Conservation (phyloP, 1,284 basidiomycete species). For the Phellopilus nigrolimitatus region DNA sequence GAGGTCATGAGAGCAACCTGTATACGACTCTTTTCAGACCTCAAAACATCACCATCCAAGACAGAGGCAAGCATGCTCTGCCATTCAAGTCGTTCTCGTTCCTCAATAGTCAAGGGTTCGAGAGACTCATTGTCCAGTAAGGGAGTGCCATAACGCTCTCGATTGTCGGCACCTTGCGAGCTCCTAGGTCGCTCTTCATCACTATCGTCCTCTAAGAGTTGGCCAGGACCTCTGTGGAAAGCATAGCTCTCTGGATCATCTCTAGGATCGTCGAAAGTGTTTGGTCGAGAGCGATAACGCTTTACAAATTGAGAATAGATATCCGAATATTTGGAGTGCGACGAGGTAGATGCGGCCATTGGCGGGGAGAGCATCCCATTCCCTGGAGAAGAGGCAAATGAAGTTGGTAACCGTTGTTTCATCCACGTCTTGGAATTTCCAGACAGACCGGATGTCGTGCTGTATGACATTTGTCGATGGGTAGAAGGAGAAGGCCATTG, state of each 20-base stretch:
- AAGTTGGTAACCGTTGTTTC: constrained; percentile 14
- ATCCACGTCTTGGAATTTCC: constrained; percentile 5
- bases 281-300: constrained; percentile 59
- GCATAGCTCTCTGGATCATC: constrained; percentile 73
- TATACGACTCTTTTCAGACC: constrained; percentile 89
- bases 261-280: constrained; percentile 56
- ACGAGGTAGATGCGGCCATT: constrained; percentile 20
- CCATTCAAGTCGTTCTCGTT: constrained; percentile 87
- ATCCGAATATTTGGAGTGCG: constrained; percentile 50
- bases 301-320: constrained; percentile 75
- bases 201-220: constrained; percentile 68
- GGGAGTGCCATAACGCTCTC: constrained; percentile 49
- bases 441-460: constrained; percentile 19
- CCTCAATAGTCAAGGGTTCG: constrained; percentile 61
- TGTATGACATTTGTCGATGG: constrained; percentile 25
- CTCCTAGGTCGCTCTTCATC: constrained; percentile 55
- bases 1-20: constrained; percentile 66
- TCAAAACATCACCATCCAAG: constrained; percentile 87
- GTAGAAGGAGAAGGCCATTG: constrained; percentile 23
- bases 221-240: constrained; percentile 66
- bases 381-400: constrained; percentile 9
- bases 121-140: constrained; percentile 55
- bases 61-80: constrained; percentile 92
- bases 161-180: constrained; percentile 39
- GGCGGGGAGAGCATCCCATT: background rate